These are phyloP conservation scores for Populus tremula DNA, from an alignment of 345 rosid species.

Conservation along the genomic window DNA sequence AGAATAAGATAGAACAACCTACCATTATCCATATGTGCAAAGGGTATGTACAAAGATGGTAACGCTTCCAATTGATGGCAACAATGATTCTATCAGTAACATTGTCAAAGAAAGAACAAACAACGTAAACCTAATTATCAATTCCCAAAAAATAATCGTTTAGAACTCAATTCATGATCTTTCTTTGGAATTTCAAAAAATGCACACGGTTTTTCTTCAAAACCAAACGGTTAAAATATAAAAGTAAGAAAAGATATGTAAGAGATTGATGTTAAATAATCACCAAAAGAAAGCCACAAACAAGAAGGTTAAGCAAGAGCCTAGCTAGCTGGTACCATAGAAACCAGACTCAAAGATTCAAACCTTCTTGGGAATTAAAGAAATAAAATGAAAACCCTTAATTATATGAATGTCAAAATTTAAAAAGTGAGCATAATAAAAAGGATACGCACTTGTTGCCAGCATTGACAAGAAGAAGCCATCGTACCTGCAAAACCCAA, in stretches of 20 bases:
- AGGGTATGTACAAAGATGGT: constrained; percentile 68
- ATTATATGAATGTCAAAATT: neutral
- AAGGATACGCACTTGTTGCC: constrained; percentile 98
- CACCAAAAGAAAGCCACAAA: neutral
- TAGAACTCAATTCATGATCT: neutral
- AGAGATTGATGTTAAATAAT: neutral
- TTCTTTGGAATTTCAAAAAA: constrained; percentile 3
- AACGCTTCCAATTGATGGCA: constrained; percentile 83
- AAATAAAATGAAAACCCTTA: neutral
- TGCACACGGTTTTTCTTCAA: neutral
- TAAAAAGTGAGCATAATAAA: neutral
- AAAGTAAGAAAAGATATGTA: neutral
- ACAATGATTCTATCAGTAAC: constrained; percentile 63
- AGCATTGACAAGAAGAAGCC: constrained; percentile 99
- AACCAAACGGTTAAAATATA: neutral
- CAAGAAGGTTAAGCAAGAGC: neutral
- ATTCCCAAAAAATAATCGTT: neutral
- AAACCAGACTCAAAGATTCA: neutral
- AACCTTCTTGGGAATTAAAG: neutral
- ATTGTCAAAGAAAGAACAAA: constrained; percentile 29
- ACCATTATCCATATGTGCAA: constrained; percentile 99
- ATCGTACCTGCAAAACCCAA: constrained; percentile 70
- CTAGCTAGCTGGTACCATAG: neutral
- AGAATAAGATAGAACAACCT: constrained; percentile 21
- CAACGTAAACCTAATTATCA: neutral